phyloP scores from a whole-genome alignment of 176 grass and related monocot species.

The Phyllostachys edulis region DNA sequence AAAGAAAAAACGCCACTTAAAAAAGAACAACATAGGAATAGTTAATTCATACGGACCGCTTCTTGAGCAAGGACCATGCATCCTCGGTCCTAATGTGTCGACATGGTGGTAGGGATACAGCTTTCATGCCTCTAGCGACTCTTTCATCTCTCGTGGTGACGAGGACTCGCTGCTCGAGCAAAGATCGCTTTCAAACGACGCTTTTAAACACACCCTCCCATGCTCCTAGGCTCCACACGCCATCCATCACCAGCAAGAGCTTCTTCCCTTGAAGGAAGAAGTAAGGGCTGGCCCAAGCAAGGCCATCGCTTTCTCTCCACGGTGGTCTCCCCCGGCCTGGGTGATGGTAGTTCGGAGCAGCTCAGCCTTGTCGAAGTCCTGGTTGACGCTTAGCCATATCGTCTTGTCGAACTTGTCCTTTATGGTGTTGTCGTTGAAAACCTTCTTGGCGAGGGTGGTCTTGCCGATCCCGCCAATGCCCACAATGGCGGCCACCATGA shows the following conservation, averaged over 20 bases:
- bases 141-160: constrained; percentile 13
- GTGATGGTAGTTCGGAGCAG: not conserved
- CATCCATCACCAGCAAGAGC: constrained; percentile 35
- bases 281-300: not conserved
- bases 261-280: not conserved
- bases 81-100: not conserved
- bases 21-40: no score
- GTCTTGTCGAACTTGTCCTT: not conserved
- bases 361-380: not conserved
- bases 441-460: not conserved
- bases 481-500: not conserved
- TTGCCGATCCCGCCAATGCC: not conserved
- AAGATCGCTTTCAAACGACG: no score
- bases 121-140: not conserved
- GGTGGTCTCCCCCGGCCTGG: not conserved
- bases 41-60: no score
- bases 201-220: not conserved
- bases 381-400: not conserved
- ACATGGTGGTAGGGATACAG: not conserved
- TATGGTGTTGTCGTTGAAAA: not conserved
- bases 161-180: constrained; percentile 6
- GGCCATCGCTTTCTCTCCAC: not conserved
- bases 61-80: no score
- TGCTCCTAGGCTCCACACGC: constrained; percentile 20
- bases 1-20: no score